Percentiles rank a stretch among this genome's conserved stretches.
These are phyloP conservation scores for Cyclospora cayetanensis DNA, from an alignment of 169 alveolate species.

Conservation along the genomic window DNA sequence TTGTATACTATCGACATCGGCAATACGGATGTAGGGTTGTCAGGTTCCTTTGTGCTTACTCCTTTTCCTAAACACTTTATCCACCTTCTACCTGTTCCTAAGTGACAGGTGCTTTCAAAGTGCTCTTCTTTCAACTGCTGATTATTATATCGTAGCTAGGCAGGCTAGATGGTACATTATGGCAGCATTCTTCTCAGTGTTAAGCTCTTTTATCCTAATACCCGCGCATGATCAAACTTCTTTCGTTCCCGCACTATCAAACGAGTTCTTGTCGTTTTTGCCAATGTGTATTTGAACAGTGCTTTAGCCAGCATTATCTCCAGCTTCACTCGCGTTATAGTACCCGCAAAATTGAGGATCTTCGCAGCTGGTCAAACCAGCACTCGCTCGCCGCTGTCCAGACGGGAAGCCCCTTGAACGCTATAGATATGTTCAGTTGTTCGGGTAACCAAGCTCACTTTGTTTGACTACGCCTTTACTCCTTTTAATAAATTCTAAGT, in stretches of 20 bases:
- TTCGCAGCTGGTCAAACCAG: neutral
- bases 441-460: neutral
- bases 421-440: neutral
- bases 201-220: no score
- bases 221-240: no score
- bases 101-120: no score
- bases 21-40: slow-evolving; percentile 9
- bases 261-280: no score
- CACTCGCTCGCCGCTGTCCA: neutral
- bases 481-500: neutral
- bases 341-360: neutral
- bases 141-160: no score
- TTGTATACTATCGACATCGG: slow-evolving; percentile 17
- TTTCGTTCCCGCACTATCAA: no score
- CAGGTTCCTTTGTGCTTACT: no score
- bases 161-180: no score
- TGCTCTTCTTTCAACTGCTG: no score
- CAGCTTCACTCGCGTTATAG: slow-evolving; percentile 6
- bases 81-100: no score
- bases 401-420: neutral
- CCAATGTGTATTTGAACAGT: neutral
- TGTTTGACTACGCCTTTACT: neutral
- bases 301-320: slow-evolving; percentile 16
- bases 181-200: no score
- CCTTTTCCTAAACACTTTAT: no score